A percentile compares a stretch with the other conserved stretches of the same genome.
Conservation (phyloP, 495 filamentous ascomycete genomes). For the Penicillium argentinense region DNA sequence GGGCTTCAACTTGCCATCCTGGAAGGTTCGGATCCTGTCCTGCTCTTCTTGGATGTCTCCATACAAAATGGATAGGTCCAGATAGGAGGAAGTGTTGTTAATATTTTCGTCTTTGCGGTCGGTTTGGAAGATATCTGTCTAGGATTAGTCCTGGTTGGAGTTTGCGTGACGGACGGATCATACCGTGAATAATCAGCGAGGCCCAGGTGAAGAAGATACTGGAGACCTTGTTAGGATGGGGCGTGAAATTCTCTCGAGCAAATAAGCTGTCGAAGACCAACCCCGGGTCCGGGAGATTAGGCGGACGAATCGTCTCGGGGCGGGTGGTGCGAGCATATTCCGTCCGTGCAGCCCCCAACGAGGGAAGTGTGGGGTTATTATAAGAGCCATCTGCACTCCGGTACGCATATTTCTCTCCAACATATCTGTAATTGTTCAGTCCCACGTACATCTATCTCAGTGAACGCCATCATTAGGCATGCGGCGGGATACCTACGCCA, state of each 20-base stretch:
- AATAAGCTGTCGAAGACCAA: conserved; percentile 55
- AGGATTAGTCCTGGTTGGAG: not conserved
- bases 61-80: conserved; percentile 59
- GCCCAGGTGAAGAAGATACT: conserved; percentile 61
- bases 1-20: conserved; percentile 57
- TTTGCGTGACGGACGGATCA: no score
- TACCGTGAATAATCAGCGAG: conserved; percentile 55
- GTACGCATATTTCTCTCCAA: conserved; percentile 66
- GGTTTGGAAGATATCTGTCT: conserved; percentile 57
- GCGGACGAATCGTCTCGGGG: conserved; percentile 51
- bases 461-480: not conserved
- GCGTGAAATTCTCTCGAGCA: conserved; percentile 51
- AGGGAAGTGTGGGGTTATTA: conserved; percentile 57
- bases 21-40: conserved; percentile 53
- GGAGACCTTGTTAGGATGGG: conserved; percentile 57
- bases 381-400: conserved; percentile 69
- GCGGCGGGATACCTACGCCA: conserved; percentile 41
- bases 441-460: no score
- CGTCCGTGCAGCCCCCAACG: conserved; percentile 55
- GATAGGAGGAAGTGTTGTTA: conserved; percentile 58
- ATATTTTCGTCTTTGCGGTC: conserved; percentile 50
- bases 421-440: conserved; percentile 42
- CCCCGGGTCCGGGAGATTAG: conserved; percentile 52
- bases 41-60: conserved; percentile 57
- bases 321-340: conserved; percentile 53